phyloP scores from a whole-genome alignment of 106 monocot species.

The Acorus calamus region DNA sequence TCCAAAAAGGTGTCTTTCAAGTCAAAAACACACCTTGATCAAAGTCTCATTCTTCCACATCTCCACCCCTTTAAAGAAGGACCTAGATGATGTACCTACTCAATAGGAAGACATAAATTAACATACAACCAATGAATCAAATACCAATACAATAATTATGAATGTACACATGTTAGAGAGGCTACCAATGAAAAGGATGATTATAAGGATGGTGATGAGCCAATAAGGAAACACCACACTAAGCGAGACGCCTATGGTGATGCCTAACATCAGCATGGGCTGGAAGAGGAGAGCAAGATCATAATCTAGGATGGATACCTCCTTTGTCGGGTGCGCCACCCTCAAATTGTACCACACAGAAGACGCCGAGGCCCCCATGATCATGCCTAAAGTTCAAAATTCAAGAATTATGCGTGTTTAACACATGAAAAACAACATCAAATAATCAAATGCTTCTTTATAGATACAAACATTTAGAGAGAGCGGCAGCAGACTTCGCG shows the following conservation, averaged over 20 bases:
- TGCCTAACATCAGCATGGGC: constrained; percentile 98
- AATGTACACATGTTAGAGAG: neutral
- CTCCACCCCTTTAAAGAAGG: constrained; percentile 68
- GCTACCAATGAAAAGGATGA: constrained; percentile 76
- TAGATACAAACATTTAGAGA: constrained; percentile 67
- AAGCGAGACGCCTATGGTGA: constrained; percentile 87
- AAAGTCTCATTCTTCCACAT: constrained; percentile 91
- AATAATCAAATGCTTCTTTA: too few relatives aligned
- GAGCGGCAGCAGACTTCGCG: constrained; percentile 91
- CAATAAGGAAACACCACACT: constrained; percentile 97
- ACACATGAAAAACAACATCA: too few relatives aligned
- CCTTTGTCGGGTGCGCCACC: constrained; percentile 77
- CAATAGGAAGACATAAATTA: neutral
- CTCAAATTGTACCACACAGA: constrained; percentile 95
- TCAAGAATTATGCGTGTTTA: too few relatives aligned
- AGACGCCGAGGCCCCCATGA: constrained; percentile 92
- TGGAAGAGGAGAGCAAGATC: constrained; percentile 91
- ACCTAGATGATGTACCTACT: constrained; percentile 86
- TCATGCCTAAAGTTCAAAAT: constrained; percentile 48
- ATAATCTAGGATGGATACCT: constrained; percentile 89
- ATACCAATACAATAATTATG: too few relatives aligned
- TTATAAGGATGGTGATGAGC: constrained; percentile 94
- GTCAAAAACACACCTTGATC: constrained; percentile 33
- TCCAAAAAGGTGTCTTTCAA: neutral
- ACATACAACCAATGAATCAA: too few relatives aligned